Percentiles rank a stretch among this genome's conserved stretches.
Conservation (phyloP, 495 filamentous ascomycete species). For the Penicillium daleae region DNA sequence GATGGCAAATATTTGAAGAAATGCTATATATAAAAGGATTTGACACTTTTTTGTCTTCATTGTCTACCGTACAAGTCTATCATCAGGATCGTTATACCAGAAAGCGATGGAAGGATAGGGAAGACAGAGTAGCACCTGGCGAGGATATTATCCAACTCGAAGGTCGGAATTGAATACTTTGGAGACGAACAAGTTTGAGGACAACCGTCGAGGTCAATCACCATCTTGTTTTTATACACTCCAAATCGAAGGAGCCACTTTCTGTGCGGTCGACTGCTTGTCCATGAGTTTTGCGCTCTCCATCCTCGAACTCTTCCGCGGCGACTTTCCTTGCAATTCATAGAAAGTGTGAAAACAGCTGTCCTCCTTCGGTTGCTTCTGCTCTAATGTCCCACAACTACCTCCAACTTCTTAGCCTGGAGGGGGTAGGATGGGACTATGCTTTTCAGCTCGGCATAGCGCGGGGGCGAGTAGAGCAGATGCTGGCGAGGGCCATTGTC, state of each 20-base stretch:
- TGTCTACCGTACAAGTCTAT: too few species aligned
- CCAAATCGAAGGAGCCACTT: constrained; percentile 42
- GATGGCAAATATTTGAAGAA: not conserved
- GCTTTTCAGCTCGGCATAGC: constrained; percentile 54
- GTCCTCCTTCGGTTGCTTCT: constrained; percentile 35
- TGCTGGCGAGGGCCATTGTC: constrained; percentile 74
- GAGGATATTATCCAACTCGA: too few species aligned
- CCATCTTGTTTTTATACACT: constrained; percentile 52
- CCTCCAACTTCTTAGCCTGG: constrained; percentile 26
- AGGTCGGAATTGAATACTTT: too few species aligned
- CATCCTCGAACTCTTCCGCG: constrained; percentile 65
- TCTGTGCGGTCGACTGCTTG: not conserved
- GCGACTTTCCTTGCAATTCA: too few species aligned
- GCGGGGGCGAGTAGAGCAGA: constrained; percentile 68
- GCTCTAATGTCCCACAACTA: too few species aligned
- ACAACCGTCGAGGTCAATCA: too few species aligned
- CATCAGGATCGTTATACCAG: too few species aligned
- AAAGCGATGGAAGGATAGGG: too few species aligned
- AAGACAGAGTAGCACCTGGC: too few species aligned
- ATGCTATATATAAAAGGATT: too few species aligned
- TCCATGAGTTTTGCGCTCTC: constrained; percentile 11
- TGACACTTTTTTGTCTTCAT: too few species aligned
- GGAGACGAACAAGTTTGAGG: too few species aligned
- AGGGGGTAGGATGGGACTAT: constrained; percentile 44
- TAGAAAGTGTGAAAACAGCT: constrained; percentile 78